phyloP scores from a whole-genome alignment of 73 alveolate genomes.

The Paramecium tetraurelia region DNA sequence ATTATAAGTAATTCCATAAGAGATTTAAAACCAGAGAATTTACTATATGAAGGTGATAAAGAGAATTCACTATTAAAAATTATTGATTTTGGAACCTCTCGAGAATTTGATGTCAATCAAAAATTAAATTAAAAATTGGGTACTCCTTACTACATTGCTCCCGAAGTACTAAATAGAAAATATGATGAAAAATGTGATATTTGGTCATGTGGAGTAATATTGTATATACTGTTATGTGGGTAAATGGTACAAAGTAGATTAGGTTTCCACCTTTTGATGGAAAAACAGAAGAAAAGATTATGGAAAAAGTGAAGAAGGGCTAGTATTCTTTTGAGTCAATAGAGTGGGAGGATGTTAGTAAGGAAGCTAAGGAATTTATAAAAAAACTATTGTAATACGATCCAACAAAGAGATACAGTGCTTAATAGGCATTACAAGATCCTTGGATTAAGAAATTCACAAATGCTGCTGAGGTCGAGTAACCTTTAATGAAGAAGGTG shows the following conservation, averaged over 20 bases:
- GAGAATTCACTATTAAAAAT: constrained; percentile 76
- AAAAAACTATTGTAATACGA: constrained; percentile 70
- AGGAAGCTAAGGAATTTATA: constrained; percentile 87
- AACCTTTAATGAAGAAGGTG: constrained; percentile 51
- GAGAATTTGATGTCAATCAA: constrained; percentile 67
- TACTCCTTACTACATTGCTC: constrained; percentile 91
- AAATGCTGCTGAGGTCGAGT: constrained; percentile 16
- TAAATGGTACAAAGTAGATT: constrained; percentile 65
- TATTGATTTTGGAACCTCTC: constrained; percentile 95
- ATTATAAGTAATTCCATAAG: not conserved
- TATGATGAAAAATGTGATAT: constrained; percentile 92
- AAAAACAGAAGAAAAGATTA: constrained; percentile 77
- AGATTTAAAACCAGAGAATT: constrained; percentile 86
- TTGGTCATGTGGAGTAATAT: constrained; percentile 97
- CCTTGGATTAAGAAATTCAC: constrained; percentile 74
- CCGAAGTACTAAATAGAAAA: constrained; percentile 81
- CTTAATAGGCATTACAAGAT: constrained; percentile 71
- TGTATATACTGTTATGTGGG: constrained; percentile 93
- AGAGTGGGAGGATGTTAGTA: constrained; percentile 79
- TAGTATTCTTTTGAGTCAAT: constrained; percentile 47
- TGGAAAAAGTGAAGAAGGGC: constrained; percentile 75
- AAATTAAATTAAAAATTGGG: constrained; percentile 85
- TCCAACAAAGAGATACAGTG: constrained; percentile 71
- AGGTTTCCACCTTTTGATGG: constrained; percentile 94
- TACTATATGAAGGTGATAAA: constrained; percentile 76